Evolutionary conservation across 2,329 filamentous ascomycete species (phyloP), one percentile per base, ranked within the genome.

Genomic region (Hymenoscyphus repandus): DNA sequence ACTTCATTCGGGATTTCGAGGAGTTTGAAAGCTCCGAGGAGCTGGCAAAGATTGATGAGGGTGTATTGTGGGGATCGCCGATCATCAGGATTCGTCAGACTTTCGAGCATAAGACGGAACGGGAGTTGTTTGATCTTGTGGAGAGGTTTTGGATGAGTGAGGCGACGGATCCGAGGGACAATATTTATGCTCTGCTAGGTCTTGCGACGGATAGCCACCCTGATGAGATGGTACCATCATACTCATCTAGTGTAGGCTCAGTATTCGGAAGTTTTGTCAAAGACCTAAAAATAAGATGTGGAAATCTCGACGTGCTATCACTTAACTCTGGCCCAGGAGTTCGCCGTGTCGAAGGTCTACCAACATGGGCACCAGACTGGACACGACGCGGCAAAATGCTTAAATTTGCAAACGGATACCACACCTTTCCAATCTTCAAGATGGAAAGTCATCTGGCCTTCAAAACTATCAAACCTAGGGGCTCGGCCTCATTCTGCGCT

Each of bases 111-210:
- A 13, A 7, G 13, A 9, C 32, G 13, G 9, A 7, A 13, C 7
- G 32, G 13, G 9, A 7, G 32, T 13, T 34, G 9, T 34, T 34
- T 7, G 7, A 7, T 34, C 32, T 34, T 7, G 9, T 34, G 9
- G 32, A 34, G 32, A 34, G 13, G 13, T 34, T 34, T 13, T 34
- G 32, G 32, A 34, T 13, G 32, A 34, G 32, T 18, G 43, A 45
- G 6, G 43, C 43, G 2, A 45, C 43, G 9, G 43, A 45, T 36
- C 30, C 32, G 9, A 33, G 43, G 30, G 43, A 45, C 36, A 45
- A 45, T 15, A 36, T 45, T 6, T 45, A 45, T 17, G 43, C 30
- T 20, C 13, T 45, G n/a, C 12, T 45, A 22, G 43, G 43, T 13
- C 7, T 45, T 18, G 43, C 43, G 10, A 34, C 30, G n/a, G 43